Conservation (phyloP, 2,329 filamentous ascomycete genomes). For the Fusarium citri region DNA sequence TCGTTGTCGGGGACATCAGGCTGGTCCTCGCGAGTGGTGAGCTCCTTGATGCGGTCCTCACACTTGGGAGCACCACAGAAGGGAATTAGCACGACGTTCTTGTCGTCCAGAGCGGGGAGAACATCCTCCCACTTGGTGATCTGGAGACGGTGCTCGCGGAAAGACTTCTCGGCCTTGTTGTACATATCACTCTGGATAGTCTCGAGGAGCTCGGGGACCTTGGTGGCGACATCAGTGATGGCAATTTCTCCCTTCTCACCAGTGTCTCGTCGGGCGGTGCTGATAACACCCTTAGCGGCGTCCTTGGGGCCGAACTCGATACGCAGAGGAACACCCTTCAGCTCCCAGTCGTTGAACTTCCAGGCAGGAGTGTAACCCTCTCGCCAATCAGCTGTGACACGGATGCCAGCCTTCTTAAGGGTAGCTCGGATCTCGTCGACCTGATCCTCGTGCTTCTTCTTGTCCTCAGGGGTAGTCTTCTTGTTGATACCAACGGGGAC, state of each 20-base stretch:
- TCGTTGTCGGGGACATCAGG: conserved; percentile 64
- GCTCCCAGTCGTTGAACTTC: conserved; percentile 99
- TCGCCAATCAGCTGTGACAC: conserved; percentile 83
- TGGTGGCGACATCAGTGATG: conserved; percentile 77
- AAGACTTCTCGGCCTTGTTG: conserved; percentile 79
- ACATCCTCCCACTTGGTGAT: conserved; percentile 93
- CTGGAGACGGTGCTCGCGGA: conserved; percentile 81
- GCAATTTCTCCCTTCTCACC: conserved; percentile 84
- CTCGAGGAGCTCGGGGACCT: conserved; percentile 84
- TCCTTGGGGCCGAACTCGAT: conserved; percentile 98
- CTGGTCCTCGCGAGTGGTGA: conserved; percentile 79
- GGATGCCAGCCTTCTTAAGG: conserved; percentile 79
- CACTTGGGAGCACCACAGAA: conserved; percentile 86
- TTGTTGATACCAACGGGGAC: conserved; percentile 94
- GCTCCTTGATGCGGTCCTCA: conserved; percentile 94
- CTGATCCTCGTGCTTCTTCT: conserved; percentile 79
- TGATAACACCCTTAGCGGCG: conserved; percentile 84
- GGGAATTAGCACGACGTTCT: conserved; percentile 93
- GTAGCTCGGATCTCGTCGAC: conserved; percentile 76
- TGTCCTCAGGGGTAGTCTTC: conserved; percentile 84
- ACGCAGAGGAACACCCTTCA: conserved; percentile 93
- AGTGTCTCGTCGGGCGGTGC: conserved; percentile 87
- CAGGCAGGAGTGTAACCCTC: conserved; percentile 94
- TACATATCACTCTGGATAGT: conserved; percentile 89
- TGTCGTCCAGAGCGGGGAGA: conserved; percentile 86